These are phyloP conservation scores for Globisporangium heterothallicum DNA, from an alignment of 352 stramenopile genomes.

Conservation along the genomic window DNA sequence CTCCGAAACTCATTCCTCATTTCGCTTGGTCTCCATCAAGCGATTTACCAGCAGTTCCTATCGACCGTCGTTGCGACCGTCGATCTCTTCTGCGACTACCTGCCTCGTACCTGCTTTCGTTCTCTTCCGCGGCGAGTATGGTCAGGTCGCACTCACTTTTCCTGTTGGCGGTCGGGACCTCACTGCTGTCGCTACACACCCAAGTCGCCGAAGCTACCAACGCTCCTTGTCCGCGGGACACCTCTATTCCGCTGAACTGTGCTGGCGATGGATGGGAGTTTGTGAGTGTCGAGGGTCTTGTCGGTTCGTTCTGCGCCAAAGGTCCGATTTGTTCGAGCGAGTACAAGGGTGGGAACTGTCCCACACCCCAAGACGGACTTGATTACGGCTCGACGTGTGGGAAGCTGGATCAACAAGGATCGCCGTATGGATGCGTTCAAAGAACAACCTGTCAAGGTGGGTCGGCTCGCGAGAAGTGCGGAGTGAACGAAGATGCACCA, in stretches of 20 bases:
- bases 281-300: not conserved
- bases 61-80: not conserved
- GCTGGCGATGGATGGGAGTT: not conserved
- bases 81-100: not conserved
- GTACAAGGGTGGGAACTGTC: not conserved
- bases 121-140: not conserved
- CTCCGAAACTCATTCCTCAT: constrained; percentile 3
- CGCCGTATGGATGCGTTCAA: not conserved
- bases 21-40: constrained; percentile 5
- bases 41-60: constrained; percentile 1
- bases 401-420: not conserved
- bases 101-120: not conserved
- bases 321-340: not conserved
- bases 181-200: not conserved
- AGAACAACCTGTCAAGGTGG: not conserved
- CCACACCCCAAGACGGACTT: constrained; percentile 1
- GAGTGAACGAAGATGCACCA: not conserved
- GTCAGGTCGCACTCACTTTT: not conserved
- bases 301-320: not conserved
- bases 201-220: not conserved
- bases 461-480: not conserved
- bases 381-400: not conserved
- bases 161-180: not conserved
- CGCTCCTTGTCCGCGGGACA: not conserved
- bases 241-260: not conserved